Percentiles rank a stretch among this genome's conserved stretches.
Conservation (phyloP, 345 rosid genomes). For the Boechera divaricarpa region DNA sequence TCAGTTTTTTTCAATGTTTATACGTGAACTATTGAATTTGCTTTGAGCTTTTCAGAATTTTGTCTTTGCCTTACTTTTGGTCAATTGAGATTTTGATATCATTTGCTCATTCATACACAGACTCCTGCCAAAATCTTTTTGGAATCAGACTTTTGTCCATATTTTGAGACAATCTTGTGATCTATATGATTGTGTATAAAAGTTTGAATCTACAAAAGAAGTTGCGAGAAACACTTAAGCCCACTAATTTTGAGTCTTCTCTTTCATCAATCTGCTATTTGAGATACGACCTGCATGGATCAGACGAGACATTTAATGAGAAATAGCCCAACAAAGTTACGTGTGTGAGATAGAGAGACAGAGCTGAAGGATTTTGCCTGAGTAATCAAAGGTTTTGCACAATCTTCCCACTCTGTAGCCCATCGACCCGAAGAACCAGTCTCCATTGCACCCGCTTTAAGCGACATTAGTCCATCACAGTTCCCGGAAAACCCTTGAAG, state of each 20-base stretch:
- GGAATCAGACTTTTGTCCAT: slow-evolving; percentile 6
- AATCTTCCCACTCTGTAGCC: slow-evolving; percentile 90
- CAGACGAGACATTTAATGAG: slow-evolving; percentile 33
- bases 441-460: slow-evolving; percentile 72
- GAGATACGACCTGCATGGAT: slow-evolving; percentile 42
- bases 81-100: slow-evolving; percentile 33
- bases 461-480: slow-evolving; percentile 60
- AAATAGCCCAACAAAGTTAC: not conserved
- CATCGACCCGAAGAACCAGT: slow-evolving; percentile 76
- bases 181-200: slow-evolving; percentile 31
- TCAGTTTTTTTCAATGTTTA: slow-evolving; percentile 7
- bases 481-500: slow-evolving; percentile 77
- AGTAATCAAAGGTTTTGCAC: slow-evolving; percentile 75
- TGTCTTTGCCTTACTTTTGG: slow-evolving; percentile 12
- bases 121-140: slow-evolving; percentile 8
- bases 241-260: slow-evolving; percentile 11
- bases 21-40: slow-evolving; percentile 4
- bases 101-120: not conserved
- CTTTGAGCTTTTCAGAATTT: slow-evolving; percentile 4
- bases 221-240: slow-evolving; percentile 5
- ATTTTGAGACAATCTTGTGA: slow-evolving; percentile 45
- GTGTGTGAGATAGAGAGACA: not conserved
- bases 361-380: slow-evolving; percentile 49
- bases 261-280: slow-evolving; percentile 15
- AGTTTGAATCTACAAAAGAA: slow-evolving; percentile 25